These are phyloP conservation scores for Pseudognaphalium luteoalbum DNA, from an alignment of 129 eudicot species.

Conservation along the genomic window DNA sequence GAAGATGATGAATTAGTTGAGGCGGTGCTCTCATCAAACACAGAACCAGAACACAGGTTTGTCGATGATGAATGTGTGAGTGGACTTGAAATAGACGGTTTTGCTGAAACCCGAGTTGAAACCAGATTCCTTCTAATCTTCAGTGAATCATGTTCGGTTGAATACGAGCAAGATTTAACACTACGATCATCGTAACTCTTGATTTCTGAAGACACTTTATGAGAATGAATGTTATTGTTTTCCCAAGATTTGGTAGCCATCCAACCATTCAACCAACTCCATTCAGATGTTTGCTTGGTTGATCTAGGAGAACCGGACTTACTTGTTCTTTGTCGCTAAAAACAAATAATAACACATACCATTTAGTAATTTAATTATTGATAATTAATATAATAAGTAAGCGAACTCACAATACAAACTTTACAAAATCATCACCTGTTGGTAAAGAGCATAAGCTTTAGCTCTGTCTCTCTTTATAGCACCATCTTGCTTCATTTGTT, in stretches of 20 bases:
- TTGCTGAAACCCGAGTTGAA: constrained; percentile 49
- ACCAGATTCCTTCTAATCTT: constrained; percentile 49
- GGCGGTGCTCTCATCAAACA: constrained; percentile 59
- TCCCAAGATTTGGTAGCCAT: constrained; percentile 92
- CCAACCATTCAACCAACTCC: constrained; percentile 91
- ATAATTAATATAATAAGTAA: neutral
- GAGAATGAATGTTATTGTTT: constrained; percentile 27
- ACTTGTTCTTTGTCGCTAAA: constrained; percentile 48
- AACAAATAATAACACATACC: neutral
- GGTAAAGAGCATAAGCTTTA: constrained; percentile 57
- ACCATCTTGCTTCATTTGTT: constrained; percentile 76
- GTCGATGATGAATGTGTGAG: constrained; percentile 54
- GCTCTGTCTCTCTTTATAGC: constrained; percentile 83
- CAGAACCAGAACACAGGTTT: constrained; percentile 51
- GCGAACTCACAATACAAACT: neutral
- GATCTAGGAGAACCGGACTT: constrained; percentile 33
- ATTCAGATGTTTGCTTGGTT: constrained; percentile 41
- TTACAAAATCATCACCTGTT: constrained; percentile 52
- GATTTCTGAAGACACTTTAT: constrained; percentile 34
- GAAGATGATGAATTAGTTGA: constrained; percentile 66
- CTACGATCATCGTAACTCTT: constrained; percentile 35
- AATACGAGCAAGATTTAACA: constrained; percentile 40
- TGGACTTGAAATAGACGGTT: constrained; percentile 44
- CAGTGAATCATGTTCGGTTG: constrained; percentile 45
- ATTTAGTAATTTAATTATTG: neutral